A percentile compares a stretch with the other conserved stretches of the same genome.
phyloP scores from a whole-genome alignment of 2,329 filamentous ascomycete species.

The Eutypa lata region DNA sequence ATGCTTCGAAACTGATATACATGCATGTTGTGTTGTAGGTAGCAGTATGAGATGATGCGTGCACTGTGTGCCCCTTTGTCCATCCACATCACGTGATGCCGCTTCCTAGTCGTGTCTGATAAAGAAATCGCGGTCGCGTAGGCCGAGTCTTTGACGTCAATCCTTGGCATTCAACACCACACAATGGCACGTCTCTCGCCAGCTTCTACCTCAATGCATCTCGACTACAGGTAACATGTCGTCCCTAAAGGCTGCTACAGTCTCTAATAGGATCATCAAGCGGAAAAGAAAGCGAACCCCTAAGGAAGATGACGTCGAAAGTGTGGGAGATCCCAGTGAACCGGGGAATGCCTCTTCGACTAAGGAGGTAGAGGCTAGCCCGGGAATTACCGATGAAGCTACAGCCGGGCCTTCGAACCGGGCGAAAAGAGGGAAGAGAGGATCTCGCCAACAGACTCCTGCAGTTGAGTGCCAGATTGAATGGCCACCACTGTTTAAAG shows the following conservation, averaged over 20 bases:
- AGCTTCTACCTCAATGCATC: constrained; percentile 18
- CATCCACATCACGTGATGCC: not conserved
- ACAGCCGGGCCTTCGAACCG: constrained; percentile 1
- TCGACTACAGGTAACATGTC: constrained; percentile 35
- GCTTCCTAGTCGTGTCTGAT: not conserved
- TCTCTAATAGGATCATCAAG: constrained; percentile 36
- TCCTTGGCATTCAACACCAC: not conserved
- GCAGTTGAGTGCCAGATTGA: constrained; percentile 35
- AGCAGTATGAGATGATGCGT: no score
- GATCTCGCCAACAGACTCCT: constrained; percentile 16
- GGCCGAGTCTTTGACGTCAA: constrained; percentile 9
- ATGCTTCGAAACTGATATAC: no score
- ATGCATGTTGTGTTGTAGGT: no score
- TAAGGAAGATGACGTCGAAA: constrained; percentile 17
- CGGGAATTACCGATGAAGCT: not conserved
- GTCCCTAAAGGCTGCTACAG: constrained; percentile 44
- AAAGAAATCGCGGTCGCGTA: not conserved
- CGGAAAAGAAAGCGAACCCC: constrained; percentile 36
- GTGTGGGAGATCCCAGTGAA: constrained; percentile 1
- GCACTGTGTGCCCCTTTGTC: not conserved
- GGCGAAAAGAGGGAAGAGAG: constrained; percentile 1
- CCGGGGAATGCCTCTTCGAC: constrained; percentile 1
- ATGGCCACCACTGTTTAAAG: constrained; percentile 75
- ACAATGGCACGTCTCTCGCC: not conserved
- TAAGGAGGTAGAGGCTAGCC: constrained; percentile 1